Evolutionary conservation across 371 early-diverging fungal species (phyloP).

Genomic region (Capillidium heterosporum): DNA sequence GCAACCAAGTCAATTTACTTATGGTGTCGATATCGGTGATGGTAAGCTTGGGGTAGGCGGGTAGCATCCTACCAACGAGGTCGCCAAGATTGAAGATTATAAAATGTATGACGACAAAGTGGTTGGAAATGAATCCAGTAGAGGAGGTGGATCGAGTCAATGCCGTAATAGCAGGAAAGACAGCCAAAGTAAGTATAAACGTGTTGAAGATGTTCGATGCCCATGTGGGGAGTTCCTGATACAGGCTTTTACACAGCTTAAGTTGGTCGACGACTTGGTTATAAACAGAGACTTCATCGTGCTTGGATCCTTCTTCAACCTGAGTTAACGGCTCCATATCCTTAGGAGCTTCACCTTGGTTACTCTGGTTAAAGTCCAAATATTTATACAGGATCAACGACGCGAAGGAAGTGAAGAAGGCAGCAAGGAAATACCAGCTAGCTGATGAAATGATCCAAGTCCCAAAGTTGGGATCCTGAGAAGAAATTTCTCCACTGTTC

Average conservation of each 20-base stretch:
- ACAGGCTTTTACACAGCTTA: neutral
- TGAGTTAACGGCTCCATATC: neutral
- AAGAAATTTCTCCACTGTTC: neutral
- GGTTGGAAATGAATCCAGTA: conserved; percentile 41
- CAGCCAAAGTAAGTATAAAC: conserved; percentile 43
- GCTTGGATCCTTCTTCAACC: neutral
- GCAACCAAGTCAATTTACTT: conserved; percentile 19
- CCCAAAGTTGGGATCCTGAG: neutral
- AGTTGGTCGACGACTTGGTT: neutral
- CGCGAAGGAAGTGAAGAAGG: neutral
- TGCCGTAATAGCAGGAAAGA: conserved; percentile 62
- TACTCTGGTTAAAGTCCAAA: no score
- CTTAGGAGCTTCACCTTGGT: neutral
- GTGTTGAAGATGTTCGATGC: conserved; percentile 13
- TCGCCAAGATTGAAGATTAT: conserved; percentile 57
- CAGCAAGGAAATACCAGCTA: neutral
- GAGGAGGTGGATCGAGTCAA: conserved; percentile 31
- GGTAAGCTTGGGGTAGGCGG: conserved; percentile 12
- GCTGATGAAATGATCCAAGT: neutral
- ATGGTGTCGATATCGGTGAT: conserved; percentile 16
- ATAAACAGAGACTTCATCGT: neutral
- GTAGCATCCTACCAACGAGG: conserved; percentile 42
- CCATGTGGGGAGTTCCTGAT: neutral
- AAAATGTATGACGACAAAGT: conserved; percentile 40
- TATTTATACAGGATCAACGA: no score